Evolutionary conservation across 169 alveolate species (phyloP).

Genomic region (Eimeria sp.): DNA sequence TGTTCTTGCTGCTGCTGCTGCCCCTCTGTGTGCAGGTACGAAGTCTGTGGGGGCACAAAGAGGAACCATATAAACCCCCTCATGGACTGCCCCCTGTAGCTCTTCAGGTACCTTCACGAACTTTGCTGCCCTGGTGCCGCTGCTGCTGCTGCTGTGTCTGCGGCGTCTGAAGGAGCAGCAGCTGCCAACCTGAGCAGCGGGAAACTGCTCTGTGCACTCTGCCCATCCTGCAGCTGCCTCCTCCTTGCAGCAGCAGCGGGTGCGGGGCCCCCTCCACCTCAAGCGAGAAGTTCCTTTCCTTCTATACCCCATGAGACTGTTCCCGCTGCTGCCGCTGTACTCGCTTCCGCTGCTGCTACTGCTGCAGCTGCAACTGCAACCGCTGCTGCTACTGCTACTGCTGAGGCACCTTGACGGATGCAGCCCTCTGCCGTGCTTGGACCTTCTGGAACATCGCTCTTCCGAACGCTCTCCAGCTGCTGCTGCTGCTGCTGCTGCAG

Average conservation of each 20-base stretch:
- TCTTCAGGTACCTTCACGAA: background rate
- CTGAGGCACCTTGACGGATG: conserved; percentile 3
- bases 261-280: background rate
- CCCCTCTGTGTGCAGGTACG: background rate
- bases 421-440: background rate
- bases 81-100: background rate
- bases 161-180: conserved; percentile 14
- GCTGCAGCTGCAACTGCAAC: conserved; percentile 39
- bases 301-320: background rate
- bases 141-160: conserved; percentile 24
- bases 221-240: conserved; percentile 27
- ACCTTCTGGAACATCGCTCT: background rate
- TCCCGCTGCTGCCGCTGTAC: conserved; percentile 31
- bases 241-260: background rate
- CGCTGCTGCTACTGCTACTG: conserved; percentile 33
- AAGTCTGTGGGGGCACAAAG: background rate
- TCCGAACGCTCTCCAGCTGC: background rate
- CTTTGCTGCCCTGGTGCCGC: conserved; percentile 41
- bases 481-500: conserved; percentile 30
- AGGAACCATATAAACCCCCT: conserved; percentile 5
- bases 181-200: background rate
- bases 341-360: conserved; percentile 29
- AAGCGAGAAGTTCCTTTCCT: conserved; percentile 4
- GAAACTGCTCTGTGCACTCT: background rate
- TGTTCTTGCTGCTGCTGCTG: conserved; percentile 34